Base-by-base conservation (phyloP, 2,329 filamentous ascomycete genomes). In the Aplosporella prunicola region DNA sequence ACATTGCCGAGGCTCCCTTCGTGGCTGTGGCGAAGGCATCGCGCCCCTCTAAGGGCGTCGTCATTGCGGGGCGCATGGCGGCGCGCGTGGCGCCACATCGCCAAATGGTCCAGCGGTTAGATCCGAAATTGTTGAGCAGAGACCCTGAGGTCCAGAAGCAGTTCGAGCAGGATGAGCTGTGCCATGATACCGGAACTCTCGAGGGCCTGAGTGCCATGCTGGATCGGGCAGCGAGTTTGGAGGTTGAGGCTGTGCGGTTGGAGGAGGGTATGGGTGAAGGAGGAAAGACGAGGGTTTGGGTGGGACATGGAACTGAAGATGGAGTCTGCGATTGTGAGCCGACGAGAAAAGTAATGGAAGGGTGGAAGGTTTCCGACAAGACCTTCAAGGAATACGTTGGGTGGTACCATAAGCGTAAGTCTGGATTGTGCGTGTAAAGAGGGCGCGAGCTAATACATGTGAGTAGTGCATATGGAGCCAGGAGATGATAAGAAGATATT, bases 151-250 rank as follows among this genome's bases (percentile, higher is more conserved):
- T 84, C 2, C 69, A 73, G 36, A 65, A 73, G 50, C 69, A 66
- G 17, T 71, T 83, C 45, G 62, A 64, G 2, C 69, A 74, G 20
- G 88, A 95, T 58, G 53, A 68, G 33, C 66, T 94, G 35, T 77
- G 79, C 58, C 87, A 94, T 61, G 72, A 89, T 57, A 89, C 78
- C 2, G 88, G 86, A 23, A 94, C 88, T 5, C 68, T 93, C n/a
- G 80, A 88, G 57, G 83, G 83, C 1, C 57, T 94, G 22, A 72
- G 81, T 0, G 79, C 75, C 0, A 71, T 94, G 71, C 63, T 95
- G 45, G 84, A 93, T 55, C 74, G 88, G 17, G 80, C 80, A 1
- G 62, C 62, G 5, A 68, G 67, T 36, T 61, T 93, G 43, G 62
- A 74, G 5, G 62, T 57, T 5, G 80, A 78, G 3, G 68, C 64